These are phyloP conservation scores for Schizophyllum commune DNA, from an alignment of 1,284 basidiomycete species.

Conservation along the genomic window DNA sequence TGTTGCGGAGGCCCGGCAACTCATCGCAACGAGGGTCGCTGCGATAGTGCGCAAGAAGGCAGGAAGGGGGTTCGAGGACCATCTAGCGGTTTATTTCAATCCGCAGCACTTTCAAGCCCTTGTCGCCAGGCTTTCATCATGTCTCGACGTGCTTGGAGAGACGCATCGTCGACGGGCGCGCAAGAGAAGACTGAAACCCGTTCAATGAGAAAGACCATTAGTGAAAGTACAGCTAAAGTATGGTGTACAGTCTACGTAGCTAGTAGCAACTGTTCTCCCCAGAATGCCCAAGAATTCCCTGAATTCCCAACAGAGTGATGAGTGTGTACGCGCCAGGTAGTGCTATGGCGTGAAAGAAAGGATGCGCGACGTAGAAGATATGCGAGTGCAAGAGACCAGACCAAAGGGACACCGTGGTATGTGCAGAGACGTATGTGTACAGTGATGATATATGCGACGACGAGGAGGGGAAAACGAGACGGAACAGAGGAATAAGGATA, in stretches of 20 bases:
- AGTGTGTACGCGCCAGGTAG: background rate
- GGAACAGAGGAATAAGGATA: background rate
- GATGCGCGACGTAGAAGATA: background rate
- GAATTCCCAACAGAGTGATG: background rate
- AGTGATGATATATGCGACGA: background rate
- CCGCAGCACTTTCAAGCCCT: no score
- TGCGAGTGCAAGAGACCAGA: background rate
- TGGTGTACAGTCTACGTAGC: background rate
- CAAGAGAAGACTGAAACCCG: no score
- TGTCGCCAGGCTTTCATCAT: no score
- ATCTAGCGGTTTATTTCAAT: no score
- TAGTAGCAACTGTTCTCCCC: background rate
- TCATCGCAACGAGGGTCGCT: background rate
- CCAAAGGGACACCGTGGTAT: background rate
- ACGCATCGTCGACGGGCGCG: no score
- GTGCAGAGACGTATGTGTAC: background rate
- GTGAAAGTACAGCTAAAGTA: background rate
- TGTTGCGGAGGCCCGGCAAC: background rate
- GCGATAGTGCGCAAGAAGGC: background rate
- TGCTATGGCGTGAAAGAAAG: background rate
- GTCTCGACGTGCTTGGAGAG: no score
- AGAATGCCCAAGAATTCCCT: background rate
- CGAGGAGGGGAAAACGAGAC: background rate
- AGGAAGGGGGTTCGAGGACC: background rate
- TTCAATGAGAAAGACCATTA: no score